Conservation (phyloP, 495 filamentous ascomycete genomes). For the Neurospora cerealis region DNA sequence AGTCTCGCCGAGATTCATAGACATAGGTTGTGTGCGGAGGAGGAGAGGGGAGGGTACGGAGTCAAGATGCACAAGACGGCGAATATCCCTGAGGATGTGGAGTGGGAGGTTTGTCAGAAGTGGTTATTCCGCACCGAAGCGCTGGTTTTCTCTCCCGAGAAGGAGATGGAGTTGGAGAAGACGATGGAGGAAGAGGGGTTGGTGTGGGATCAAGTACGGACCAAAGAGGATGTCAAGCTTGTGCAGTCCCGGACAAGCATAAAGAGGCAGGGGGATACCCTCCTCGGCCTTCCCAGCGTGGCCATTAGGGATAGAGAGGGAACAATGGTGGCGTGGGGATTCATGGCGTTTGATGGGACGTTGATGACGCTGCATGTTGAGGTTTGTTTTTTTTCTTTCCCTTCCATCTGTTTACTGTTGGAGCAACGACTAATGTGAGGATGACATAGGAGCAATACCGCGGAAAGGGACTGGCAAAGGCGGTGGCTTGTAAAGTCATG, state of each 20-base stretch:
- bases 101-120: constrained; percentile 29
- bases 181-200: constrained; percentile 10
- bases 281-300: neutral
- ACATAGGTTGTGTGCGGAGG: neutral
- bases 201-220: constrained; percentile 21
- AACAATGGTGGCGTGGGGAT: constrained; percentile 33
- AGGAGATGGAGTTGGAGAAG: neutral
- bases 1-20: constrained; percentile 21
- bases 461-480: constrained; percentile 34
- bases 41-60: neutral
- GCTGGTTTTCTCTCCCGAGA: neutral
- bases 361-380: constrained; percentile 26
- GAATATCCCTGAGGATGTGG: neutral
- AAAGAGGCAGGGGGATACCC: constrained; percentile 16
- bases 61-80: constrained; percentile 13
- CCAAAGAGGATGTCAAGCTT: constrained; percentile 21
- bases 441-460: constrained; percentile 27
- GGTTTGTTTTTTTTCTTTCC: constrained; percentile 7
- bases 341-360: constrained; percentile 29
- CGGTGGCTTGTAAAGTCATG: constrained; percentile 29
- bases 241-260: constrained; percentile 26
- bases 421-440: too few relatives aligned
- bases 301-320: constrained; percentile 1
- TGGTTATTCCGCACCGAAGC: constrained; percentile 29
- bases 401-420: too few relatives aligned